phyloP scores from a whole-genome alignment of 495 filamentous ascomycete genomes.

The Lasiosphaeria ovina region DNA sequence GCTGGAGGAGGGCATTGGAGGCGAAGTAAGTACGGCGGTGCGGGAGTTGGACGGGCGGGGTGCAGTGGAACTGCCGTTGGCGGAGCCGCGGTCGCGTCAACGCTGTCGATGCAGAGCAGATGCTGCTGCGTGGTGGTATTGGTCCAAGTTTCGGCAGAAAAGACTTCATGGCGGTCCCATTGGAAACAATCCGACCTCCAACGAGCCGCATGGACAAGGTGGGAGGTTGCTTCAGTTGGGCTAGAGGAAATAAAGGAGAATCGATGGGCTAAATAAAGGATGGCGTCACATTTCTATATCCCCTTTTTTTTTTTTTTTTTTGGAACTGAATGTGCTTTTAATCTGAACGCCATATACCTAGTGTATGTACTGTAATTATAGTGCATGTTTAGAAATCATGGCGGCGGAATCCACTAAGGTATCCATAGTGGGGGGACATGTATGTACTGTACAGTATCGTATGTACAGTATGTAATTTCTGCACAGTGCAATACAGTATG shows the following conservation, averaged over 20 bases:
- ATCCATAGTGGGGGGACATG: too few species aligned
- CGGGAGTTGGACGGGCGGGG: slow-evolving; percentile 23
- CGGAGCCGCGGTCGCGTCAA: slow-evolving; percentile 5
- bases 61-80: slow-evolving; percentile 31
- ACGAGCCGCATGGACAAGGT: background rate
- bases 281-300: too few species aligned
- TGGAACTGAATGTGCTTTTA: too few species aligned
- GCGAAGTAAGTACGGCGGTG: slow-evolving; percentile 42
- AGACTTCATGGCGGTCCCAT: slow-evolving; percentile 31
- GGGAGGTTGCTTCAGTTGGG: background rate
- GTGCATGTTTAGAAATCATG: too few species aligned
- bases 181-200: slow-evolving; percentile 9
- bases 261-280: background rate
- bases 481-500: too few species aligned
- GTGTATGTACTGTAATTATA: too few species aligned
- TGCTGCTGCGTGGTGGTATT: slow-evolving; percentile 11
- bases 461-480: too few species aligned
- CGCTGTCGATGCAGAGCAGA: slow-evolving; percentile 7
- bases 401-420: too few species aligned
- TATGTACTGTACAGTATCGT: too few species aligned
- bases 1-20: slow-evolving; percentile 37
- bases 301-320: background rate
- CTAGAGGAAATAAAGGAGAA: background rate
- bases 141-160: slow-evolving; percentile 22
- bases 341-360: too few species aligned